phyloP scores from a whole-genome alignment of 2,329 filamentous ascomycete species.

The Aspergillus sp. region DNA sequence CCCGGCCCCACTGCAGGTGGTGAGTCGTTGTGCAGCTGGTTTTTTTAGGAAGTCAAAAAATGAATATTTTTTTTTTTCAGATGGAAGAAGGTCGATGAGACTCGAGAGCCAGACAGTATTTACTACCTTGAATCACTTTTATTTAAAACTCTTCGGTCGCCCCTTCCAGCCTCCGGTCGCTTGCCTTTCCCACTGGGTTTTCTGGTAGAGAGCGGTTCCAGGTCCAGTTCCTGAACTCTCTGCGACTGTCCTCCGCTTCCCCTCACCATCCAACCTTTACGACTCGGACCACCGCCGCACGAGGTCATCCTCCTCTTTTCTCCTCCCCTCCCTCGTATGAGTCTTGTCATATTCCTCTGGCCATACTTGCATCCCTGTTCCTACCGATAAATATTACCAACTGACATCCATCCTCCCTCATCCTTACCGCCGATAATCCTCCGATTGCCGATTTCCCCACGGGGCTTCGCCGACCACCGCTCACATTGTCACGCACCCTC shows the following conservation, averaged over 20 bases:
- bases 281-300: conserved; percentile 13
- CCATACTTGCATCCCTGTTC: neutral
- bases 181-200: neutral
- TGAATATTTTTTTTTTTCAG: neutral
- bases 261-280: conserved; percentile 3
- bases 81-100: neutral
- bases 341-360: neutral
- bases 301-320: neutral
- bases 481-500: conserved; percentile 1
- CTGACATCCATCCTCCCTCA: neutral
- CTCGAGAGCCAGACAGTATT: neutral
- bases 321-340: neutral
- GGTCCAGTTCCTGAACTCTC: neutral
- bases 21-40: neutral
- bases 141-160: neutral
- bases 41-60: neutral
- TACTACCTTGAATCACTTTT: neutral
- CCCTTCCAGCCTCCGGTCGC: neutral
- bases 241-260: neutral
- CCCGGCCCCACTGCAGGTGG: neutral
- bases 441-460: conserved; percentile 13
- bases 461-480: conserved; percentile 16
- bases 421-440: conserved; percentile 4
- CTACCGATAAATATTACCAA: neutral
- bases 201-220: neutral